These are phyloP conservation scores for Diaporthe ilicicola DNA, from an alignment of 2,329 filamentous ascomycete genomes.

Conservation along the genomic window DNA sequence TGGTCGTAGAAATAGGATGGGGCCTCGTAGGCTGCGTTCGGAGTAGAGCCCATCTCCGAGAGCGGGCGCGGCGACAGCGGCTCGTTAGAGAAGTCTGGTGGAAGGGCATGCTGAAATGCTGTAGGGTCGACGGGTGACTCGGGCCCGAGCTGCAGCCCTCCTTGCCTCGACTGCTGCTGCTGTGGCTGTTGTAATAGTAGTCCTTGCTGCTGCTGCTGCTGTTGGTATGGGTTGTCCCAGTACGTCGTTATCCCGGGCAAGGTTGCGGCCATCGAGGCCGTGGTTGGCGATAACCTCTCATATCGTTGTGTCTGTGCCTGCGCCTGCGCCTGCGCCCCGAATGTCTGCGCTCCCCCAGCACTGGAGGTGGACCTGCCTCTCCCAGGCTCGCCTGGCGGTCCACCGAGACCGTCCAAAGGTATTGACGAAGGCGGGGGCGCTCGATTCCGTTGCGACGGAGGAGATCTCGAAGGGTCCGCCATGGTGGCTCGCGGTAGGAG, in stretches of 20 bases:
- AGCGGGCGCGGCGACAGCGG: conserved; percentile 37
- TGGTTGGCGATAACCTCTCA: conserved; percentile 36
- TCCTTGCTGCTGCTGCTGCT: conserved; percentile 37
- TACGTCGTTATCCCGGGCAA: conserved; percentile 58
- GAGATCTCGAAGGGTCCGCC: conserved; percentile 29
- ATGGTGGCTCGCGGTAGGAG: conserved; percentile 17
- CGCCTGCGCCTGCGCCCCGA: neutral
- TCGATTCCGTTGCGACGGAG: conserved; percentile 19
- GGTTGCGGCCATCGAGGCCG: conserved; percentile 45
- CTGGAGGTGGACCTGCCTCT: conserved; percentile 5
- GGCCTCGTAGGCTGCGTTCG: conserved; percentile 35
- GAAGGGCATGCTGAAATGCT: conserved; percentile 63
- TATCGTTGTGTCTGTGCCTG: conserved; percentile 27
- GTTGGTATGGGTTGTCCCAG: conserved; percentile 56
- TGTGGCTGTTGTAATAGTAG: neutral
- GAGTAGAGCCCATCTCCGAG: conserved; percentile 36
- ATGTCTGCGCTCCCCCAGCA: conserved; percentile 10
- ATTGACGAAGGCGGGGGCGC: conserved; percentile 22
- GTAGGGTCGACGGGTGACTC: conserved; percentile 62
- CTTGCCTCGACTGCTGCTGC: neutral
- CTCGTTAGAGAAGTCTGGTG: conserved; percentile 50
- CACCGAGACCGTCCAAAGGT: conserved; percentile 33
- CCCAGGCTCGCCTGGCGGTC: conserved; percentile 25
- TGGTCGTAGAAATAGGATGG: conserved; percentile 35
- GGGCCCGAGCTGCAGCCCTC: conserved; percentile 47